phyloP scores from a whole-genome alignment of 1,139 yeast species.

The Lodderomyces parapsilosis region DNA sequence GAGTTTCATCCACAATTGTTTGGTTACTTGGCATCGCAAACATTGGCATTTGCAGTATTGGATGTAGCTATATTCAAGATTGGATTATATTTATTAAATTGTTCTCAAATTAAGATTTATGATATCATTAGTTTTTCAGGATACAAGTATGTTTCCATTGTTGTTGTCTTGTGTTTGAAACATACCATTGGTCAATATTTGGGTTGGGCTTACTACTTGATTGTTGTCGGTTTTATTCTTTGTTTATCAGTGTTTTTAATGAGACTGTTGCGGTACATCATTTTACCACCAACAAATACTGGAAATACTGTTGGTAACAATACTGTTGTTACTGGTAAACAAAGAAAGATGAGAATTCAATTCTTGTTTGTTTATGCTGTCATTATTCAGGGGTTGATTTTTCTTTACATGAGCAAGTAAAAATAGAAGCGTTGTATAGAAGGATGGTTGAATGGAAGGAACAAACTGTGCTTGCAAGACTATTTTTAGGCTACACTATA shows the following conservation, averaged over 20 bases:
- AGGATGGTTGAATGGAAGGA: no score
- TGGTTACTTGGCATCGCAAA: conserved; percentile 88
- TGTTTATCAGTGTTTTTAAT: conserved; percentile 68
- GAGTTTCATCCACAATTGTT: conserved; percentile 91
- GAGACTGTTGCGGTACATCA: conserved; percentile 79
- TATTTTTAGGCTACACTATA: no score
- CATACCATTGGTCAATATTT: conserved; percentile 29
- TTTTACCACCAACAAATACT: conserved; percentile 45
- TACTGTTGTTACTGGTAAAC: conserved; percentile 50
- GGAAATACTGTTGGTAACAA: conserved; percentile 21
- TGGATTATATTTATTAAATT: conserved; percentile 45
- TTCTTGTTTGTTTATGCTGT: conserved; percentile 86
- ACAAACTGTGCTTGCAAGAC: no score
- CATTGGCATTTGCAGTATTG: conserved; percentile 75
- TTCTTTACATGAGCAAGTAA: conserved; percentile 37
- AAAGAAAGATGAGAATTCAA: conserved; percentile 80
- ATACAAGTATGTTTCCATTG: conserved; percentile 85
- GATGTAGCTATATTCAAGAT: conserved; percentile 55
- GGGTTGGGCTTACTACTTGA: conserved; percentile 38
- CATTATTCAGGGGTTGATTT: conserved; percentile 63
- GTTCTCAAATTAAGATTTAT: conserved; percentile 62
- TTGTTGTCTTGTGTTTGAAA: conserved; percentile 53
- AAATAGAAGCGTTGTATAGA: neutral
- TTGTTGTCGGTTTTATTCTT: conserved; percentile 45
- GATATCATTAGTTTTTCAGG: conserved; percentile 91